These are phyloP conservation scores for Trypanosoma theileri DNA, from an alignment of 208 protist genomes.

Conservation along the genomic window DNA sequence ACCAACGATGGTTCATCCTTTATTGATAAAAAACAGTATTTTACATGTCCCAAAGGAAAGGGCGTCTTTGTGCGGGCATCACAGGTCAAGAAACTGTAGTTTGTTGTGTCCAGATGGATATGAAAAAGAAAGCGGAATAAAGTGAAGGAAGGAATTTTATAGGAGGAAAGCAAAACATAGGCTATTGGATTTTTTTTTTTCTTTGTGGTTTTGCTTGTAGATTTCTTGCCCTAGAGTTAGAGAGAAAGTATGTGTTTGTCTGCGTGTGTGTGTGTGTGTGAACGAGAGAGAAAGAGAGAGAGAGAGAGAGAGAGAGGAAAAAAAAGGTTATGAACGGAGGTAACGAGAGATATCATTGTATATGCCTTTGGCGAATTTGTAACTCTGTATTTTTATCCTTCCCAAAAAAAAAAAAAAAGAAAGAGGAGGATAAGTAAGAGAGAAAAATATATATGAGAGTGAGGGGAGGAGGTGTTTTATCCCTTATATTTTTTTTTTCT, in stretches of 20 bases:
- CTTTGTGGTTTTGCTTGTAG: conserved; percentile 20
- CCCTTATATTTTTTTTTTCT: conserved; percentile 5
- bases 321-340: neutral
- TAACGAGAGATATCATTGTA: neutral
- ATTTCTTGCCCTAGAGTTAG: conserved; percentile 21
- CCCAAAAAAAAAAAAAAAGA: neutral
- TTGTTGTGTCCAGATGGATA: neutral
- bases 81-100: conserved; percentile 74
- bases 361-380: neutral
- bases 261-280: conserved; percentile 1
- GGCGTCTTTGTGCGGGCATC: conserved; percentile 89
- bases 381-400: neutral
- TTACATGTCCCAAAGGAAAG: conserved; percentile 88
- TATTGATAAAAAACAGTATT: conserved; percentile 91
- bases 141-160: neutral
- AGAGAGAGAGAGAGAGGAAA: neutral
- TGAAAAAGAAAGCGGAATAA: conserved; percentile 20
- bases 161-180: neutral
- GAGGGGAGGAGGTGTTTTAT: neutral
- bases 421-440: neutral
- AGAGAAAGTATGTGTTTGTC: conserved; percentile 1
- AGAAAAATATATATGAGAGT: neutral
- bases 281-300: neutral
- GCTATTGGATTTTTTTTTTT: conserved; percentile 17
- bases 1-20: conserved; percentile 89